Evolutionary conservation across 371 early-diverging fungal genomes (phyloP).

Genomic region (Apophysomyces variabilis): DNA sequence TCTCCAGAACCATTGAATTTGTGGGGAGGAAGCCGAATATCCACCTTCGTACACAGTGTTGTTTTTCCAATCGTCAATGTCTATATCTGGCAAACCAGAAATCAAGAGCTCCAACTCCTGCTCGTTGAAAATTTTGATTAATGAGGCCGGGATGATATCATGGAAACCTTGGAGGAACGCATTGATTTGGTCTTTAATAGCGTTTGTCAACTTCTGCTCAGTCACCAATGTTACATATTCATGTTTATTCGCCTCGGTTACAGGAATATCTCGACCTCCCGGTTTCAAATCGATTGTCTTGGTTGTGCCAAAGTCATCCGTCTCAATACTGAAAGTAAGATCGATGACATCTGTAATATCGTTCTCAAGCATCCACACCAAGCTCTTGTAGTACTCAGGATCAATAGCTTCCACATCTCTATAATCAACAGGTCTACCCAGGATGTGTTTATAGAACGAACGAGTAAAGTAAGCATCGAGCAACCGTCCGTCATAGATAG

Average conservation of each 20-base stretch:
- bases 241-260: constrained; percentile 96
- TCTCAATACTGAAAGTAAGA: constrained; percentile 93
- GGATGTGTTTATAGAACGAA: constrained; percentile 98
- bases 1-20: constrained; percentile 99
- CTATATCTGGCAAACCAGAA: constrained; percentile 97
- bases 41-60: constrained; percentile 95
- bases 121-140: constrained; percentile 97
- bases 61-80: constrained; percentile 99
- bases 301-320: constrained; percentile 92
- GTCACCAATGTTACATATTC: constrained; percentile 95
- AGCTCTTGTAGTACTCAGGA: constrained; percentile 95
- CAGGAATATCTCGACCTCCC: constrained; percentile 88
- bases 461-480: constrained; percentile 98
- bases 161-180: constrained; percentile 96
- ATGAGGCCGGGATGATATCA: constrained; percentile 89
- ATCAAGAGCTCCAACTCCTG: constrained; percentile 98
- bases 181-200: constrained; percentile 93
- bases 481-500: constrained; percentile 94
- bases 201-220: constrained; percentile 85
- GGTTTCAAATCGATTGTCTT: constrained; percentile 89
- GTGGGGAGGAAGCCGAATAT: constrained; percentile 85
- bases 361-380: constrained; percentile 98
- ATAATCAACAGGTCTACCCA: constrained; percentile 90
- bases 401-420: constrained; percentile 98
- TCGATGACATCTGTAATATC: constrained; percentile 96